Evolutionary conservation across 768 basidiomycete genomes (phyloP).

Genomic region (Serendipita sp.): DNA sequence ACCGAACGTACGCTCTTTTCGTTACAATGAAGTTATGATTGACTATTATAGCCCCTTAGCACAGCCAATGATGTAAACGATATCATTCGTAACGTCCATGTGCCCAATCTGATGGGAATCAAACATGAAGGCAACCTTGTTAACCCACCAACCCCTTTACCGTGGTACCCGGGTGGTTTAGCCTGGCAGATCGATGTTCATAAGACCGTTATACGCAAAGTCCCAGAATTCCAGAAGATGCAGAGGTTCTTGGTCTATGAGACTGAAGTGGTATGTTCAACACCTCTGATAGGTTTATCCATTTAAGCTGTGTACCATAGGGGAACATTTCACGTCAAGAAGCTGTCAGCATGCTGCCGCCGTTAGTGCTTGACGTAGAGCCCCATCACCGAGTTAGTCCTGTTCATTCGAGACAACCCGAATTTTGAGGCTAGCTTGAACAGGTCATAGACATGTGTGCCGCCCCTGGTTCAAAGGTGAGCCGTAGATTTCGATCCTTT

Average conservation of each 20-base stretch:
- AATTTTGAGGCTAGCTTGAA: background rate
- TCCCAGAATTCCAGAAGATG: slow-evolving; percentile 82
- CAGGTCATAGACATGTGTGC: slow-evolving; percentile 96
- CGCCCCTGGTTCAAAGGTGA: slow-evolving; percentile 89
- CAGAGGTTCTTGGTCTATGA: slow-evolving; percentile 95
- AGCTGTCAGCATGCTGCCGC: slow-evolving; percentile 98
- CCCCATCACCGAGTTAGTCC: slow-evolving; percentile 64
- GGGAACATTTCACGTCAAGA: slow-evolving; percentile 94
- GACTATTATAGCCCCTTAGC: slow-evolving; percentile 21
- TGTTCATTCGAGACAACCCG: background rate
- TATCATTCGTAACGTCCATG: slow-evolving; percentile 59
- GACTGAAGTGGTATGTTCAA: slow-evolving; percentile 71
- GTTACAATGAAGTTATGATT: slow-evolving; percentile 7
- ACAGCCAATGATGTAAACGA: slow-evolving; percentile 60
- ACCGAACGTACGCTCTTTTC: slow-evolving; percentile 45
- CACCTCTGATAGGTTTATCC: background rate
- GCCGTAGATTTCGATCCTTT: background rate
- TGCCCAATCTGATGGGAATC: slow-evolving; percentile 57
- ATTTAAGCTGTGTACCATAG: slow-evolving; percentile 23
- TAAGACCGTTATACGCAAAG: slow-evolving; percentile 75
- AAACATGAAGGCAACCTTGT: slow-evolving; percentile 61
- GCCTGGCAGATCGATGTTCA: slow-evolving; percentile 94
- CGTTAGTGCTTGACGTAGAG: slow-evolving; percentile 83
- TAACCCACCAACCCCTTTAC: slow-evolving; percentile 65
- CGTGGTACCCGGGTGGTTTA: slow-evolving; percentile 83